These are phyloP conservation scores for Aspergillus tubingensis DNA, from an alignment of 2,329 filamentous ascomycete genomes.

Conservation along the genomic window DNA sequence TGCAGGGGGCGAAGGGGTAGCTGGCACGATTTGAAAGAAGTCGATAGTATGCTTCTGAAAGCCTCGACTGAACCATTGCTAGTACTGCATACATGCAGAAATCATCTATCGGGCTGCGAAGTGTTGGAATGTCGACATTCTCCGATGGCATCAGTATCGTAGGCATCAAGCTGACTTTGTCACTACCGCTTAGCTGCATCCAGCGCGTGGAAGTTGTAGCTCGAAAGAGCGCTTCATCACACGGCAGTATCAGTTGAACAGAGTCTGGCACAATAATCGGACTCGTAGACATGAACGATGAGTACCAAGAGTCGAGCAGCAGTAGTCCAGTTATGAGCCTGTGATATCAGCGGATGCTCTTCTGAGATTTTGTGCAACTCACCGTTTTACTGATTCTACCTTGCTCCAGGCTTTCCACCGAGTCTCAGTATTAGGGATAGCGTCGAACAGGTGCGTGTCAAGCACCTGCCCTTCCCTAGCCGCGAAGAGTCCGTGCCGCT, in stretches of 20 bases:
- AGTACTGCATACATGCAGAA: slow-evolving; percentile 42
- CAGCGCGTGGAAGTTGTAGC: slow-evolving; percentile 42
- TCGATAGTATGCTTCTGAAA: slow-evolving; percentile 48
- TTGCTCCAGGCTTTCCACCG: slow-evolving; percentile 57
- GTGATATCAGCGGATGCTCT: slow-evolving; percentile 9
- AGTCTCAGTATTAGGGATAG: slow-evolving; percentile 46
- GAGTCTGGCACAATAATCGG: slow-evolving; percentile 51
- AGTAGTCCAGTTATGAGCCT: slow-evolving; percentile 51
- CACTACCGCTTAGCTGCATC: slow-evolving; percentile 39
- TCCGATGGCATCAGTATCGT: slow-evolving; percentile 40
- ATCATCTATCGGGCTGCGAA: slow-evolving; percentile 37
- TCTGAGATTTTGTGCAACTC: slow-evolving; percentile 3
- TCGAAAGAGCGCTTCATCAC: slow-evolving; percentile 48
- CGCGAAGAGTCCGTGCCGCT: slow-evolving; percentile 54
- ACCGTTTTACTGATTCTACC: slow-evolving; percentile 54
- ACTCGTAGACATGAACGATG: slow-evolving; percentile 50
- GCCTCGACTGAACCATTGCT: slow-evolving; percentile 44
- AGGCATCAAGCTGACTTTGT: slow-evolving; percentile 37
- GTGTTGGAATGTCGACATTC: slow-evolving; percentile 35
- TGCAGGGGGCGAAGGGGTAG: slow-evolving; percentile 46
- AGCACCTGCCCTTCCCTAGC: slow-evolving; percentile 49
- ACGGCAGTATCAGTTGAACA: slow-evolving; percentile 50
- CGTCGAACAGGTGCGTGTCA: slow-evolving; percentile 45
- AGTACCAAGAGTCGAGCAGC: slow-evolving; percentile 52
- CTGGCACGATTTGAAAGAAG: slow-evolving; percentile 42